Evolutionary conservation across 2,329 filamentous ascomycete genomes (phyloP), one percentile per base, ranked within the genome.

Genomic region (Akanthomyces lecanii): DNA sequence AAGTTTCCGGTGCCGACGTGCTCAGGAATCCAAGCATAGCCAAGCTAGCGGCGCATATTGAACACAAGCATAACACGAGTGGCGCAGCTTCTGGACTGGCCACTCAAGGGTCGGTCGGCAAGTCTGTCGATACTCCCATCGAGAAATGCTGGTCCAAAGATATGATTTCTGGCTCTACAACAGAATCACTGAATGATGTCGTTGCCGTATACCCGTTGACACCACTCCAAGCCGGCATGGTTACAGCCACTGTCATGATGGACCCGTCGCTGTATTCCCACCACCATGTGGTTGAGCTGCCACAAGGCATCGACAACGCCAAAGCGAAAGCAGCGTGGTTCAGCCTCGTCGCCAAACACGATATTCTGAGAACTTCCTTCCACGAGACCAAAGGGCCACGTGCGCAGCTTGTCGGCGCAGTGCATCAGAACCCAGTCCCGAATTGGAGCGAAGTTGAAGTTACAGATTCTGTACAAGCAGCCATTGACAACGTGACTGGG

Each of bases 1-100:
- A 66, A 10, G 68, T 69, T n/a, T 72, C 73, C 1, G 74, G 73
- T 8, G 69, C 74, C 8, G 73, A 75, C 63, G 67, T 76, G 4
- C 71, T 76, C 67, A 70, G 73, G 7, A 70, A 71, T 61, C 67
- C 73, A 8, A 71, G 71, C 16, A 65, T 74, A 8, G 71, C 68
- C 7, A 67, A 70, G 2, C 63, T 74, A 45, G 63, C 36, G 10
- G 23, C 21, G 21, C 25, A 55, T 28, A 55, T 55, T 44, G 36
- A 55, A 14, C 52, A 28, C 11, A 55, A 44, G 21, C 21, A 21
- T 40, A 25, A 40, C 30, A 23, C 38, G n/a, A 54, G 38, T 25
- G n/a, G 51, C 51, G 21, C 33, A 51, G 47, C 47, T 51, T 33
- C 47, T 51, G 25, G 25, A 25, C 25, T 33, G 30, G n/a, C 47